Conservation (phyloP, 768 basidiomycete species). For the Suillus lakei region DNA sequence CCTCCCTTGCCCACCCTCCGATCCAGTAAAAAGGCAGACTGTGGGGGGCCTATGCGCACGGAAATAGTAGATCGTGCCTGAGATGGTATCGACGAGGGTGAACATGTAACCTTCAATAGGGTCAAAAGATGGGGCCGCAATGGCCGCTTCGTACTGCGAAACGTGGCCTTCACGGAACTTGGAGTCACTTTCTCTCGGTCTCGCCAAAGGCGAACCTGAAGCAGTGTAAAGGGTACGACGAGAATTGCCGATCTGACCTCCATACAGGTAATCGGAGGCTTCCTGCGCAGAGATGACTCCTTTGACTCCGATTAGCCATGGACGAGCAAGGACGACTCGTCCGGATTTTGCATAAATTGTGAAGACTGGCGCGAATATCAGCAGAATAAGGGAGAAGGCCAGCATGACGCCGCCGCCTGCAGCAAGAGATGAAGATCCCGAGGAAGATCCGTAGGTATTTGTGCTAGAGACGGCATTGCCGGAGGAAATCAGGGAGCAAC, state of each 20-base stretch:
- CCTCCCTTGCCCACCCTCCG: conserved; percentile 25
- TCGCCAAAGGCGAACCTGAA: conserved; percentile 19
- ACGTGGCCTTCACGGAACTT: conserved; percentile 24
- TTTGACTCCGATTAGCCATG: conserved; percentile 30
- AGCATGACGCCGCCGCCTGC: background rate
- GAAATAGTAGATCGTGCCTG: conserved; percentile 30
- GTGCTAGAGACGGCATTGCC: background rate
- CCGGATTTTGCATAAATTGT: conserved; percentile 23
- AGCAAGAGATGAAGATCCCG: background rate
- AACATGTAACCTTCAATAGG: conserved; percentile 16
- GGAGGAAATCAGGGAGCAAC: background rate
- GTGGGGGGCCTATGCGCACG: conserved; percentile 25
- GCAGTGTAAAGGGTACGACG: conserved; percentile 20
- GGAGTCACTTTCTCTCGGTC: background rate
- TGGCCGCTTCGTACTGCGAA: conserved; percentile 12
- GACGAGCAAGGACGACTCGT: conserved; percentile 20
- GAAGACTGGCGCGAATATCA: conserved; percentile 16
- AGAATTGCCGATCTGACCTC: conserved; percentile 8
- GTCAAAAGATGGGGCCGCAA: background rate
- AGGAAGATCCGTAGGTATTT: background rate
- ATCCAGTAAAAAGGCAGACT: conserved; percentile 26
- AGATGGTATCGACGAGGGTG: conserved; percentile 28
- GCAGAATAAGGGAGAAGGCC: conserved; percentile 10
- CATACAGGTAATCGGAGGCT: conserved; percentile 21
- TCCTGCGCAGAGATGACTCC: conserved; percentile 28